Percentiles rank a stretch among this genome's conserved stretches.
Evolutionary conservation across 2,329 filamentous ascomycete genomes (phyloP).

Genomic region (Clonostachys solani): DNA sequence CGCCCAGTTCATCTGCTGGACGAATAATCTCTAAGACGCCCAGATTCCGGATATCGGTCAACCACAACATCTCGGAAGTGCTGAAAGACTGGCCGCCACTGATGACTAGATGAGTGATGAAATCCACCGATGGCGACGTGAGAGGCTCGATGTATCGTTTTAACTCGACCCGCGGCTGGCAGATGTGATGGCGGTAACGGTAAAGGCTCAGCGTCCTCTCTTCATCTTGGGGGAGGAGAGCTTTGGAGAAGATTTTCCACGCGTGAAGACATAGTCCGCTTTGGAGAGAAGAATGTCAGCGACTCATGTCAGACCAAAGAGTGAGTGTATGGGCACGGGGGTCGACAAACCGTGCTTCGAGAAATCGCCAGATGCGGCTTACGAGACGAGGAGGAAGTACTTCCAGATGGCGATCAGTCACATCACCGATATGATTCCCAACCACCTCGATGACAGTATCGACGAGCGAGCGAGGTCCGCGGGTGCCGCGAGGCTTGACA

Average conservation of each 20-base stretch:
- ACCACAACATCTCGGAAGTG: slow-evolving; percentile 30
- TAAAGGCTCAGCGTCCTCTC: slow-evolving; percentile 29
- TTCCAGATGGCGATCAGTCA: slow-evolving; percentile 25
- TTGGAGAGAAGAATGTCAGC: background rate
- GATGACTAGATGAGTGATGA: slow-evolving; percentile 34
- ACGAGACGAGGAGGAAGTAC: slow-evolving; percentile 24
- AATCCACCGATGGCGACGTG: slow-evolving; percentile 26
- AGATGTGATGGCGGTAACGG: slow-evolving; percentile 32
- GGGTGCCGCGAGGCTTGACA: slow-evolving; percentile 15
- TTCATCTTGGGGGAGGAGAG: slow-evolving; percentile 22
- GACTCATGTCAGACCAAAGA: background rate
- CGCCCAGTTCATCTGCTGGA: slow-evolving; percentile 18
- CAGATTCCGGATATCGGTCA: slow-evolving; percentile 39
- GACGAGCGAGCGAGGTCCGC: slow-evolving; percentile 28
- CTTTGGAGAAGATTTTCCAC: slow-evolving; percentile 31
- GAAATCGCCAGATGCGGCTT: slow-evolving; percentile 31
- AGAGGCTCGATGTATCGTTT: slow-evolving; percentile 29
- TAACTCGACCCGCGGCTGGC: slow-evolving; percentile 24
- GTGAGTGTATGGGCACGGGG: background rate
- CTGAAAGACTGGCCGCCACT: slow-evolving; percentile 26
- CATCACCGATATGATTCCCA: slow-evolving; percentile 26
- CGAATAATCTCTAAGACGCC: slow-evolving; percentile 42
- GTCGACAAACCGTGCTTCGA: slow-evolving; percentile 29
- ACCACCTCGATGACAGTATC: slow-evolving; percentile 32
- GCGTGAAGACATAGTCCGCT: slow-evolving; percentile 31